phyloP scores from a whole-genome alignment of 1,139 yeast species.

The Magnusiomyces tetraspermus region DNA sequence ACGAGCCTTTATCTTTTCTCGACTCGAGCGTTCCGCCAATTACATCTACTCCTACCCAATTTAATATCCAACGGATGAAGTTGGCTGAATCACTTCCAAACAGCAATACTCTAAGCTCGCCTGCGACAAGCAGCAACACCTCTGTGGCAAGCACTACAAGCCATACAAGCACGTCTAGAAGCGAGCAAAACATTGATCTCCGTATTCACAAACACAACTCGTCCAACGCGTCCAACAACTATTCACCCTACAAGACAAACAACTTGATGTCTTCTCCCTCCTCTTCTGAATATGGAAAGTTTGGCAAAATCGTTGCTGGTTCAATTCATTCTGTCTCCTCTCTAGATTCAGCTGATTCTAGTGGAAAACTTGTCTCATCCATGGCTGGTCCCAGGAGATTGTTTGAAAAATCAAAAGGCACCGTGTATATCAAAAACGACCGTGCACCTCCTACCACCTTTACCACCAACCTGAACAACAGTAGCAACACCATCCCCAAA shows the following conservation, averaged over 20 bases:
- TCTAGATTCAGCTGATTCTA: not conserved
- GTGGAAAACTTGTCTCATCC: not conserved
- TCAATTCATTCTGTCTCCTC: conserved; percentile 6
- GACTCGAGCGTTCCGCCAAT: not conserved
- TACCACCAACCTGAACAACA: too few relatives aligned
- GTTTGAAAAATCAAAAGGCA: conserved; percentile 7
- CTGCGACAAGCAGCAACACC: not conserved
- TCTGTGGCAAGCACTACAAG: not conserved
- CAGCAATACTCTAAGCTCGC: too few relatives aligned
- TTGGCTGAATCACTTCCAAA: not conserved
- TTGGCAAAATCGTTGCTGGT: conserved; percentile 4
- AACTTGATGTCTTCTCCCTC: not conserved
- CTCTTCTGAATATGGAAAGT: conserved; percentile 1
- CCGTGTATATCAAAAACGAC: not conserved
- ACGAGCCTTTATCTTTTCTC: not conserved
- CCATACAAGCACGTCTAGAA: not conserved
- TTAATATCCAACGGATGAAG: not conserved
- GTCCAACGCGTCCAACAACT: not conserved
- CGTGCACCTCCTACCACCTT: not conserved
- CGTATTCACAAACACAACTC: not conserved
- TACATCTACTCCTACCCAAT: not conserved
- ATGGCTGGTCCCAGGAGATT: conserved; percentile 2
- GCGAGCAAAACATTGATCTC: not conserved
- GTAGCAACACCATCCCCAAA: too few relatives aligned
- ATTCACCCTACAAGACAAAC: not conserved